Evolutionary conservation across 176 grass and related monocot species (phyloP), one percentile per base, ranked within the genome.

Genomic region (Elymus sibiricus): DNA sequence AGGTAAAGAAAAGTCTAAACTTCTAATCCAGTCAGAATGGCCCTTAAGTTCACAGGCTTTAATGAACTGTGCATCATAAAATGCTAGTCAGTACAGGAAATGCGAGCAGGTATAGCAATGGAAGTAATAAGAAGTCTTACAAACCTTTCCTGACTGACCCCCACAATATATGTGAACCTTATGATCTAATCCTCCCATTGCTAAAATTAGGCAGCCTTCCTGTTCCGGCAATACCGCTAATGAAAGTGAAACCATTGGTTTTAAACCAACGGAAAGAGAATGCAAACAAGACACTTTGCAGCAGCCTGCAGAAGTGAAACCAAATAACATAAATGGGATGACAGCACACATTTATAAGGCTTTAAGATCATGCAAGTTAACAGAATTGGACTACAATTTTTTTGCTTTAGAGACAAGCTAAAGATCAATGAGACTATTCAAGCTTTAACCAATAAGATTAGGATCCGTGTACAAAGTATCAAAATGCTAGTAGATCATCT

Each of bases 201-300:
- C 97, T 87, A 99, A 92, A 91, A 99, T 85, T 71, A 91, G 68
- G 90, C 65, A 12, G 16, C 59, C 77, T 82, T 64, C 86, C 69
- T 86, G 82, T 58, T 76, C 86, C 6, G 94, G 94, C 83, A 99
- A 46, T 12, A 81, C 83, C 12, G 90, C 87, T 88, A 99, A 84
- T 40, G 94, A 96, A 86, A 99, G 91, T 84, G 92, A 88, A 91
- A 99, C 97, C 97, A 99, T 96, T 74, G 97, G 97, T 67, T 99
- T 99, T 72, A 25, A 82, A 63, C 97, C 94, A 84, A 99, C 27
- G 0, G 85, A 92, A 22, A 99, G 51, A 91, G 92, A 91, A 73
- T 96, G 82, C 83, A 99, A 84, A 72, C 88, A 99, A 82, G 90
- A 88, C 19, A 94, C 86, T 71, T 94, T 83, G 65, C 92, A 99